Conservation (phyloP, 2,329 filamentous ascomycete species). For the Diplocarpon mali region DNA sequence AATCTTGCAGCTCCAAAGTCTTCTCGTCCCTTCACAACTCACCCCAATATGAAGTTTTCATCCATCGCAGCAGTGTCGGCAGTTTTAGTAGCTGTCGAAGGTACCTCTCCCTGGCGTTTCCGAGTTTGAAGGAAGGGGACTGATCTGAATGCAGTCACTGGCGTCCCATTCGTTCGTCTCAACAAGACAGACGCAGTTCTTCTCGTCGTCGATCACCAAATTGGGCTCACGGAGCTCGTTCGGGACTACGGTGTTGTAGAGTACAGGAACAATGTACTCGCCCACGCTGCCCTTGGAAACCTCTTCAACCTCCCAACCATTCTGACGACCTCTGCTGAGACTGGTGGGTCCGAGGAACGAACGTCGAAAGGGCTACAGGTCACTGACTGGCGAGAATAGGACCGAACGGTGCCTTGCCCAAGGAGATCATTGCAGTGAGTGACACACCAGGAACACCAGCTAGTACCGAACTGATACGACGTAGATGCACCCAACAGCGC, state of each 20-base stretch:
- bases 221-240: slow-evolving; percentile 46
- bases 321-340: slow-evolving; percentile 58
- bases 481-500: slow-evolving; percentile 49
- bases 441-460: too few species aligned
- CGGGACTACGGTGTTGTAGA: slow-evolving; percentile 56
- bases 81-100: slow-evolving; percentile 9
- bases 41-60: slow-evolving; percentile 21
- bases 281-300: slow-evolving; percentile 54
- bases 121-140: not conserved
- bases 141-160: slow-evolving; percentile 4
- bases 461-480: not conserved
- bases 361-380: not conserved
- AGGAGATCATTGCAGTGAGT: slow-evolving; percentile 47
- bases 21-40: not conserved
- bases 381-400: slow-evolving; percentile 30
- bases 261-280: slow-evolving; percentile 56
- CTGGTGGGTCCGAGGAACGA: slow-evolving; percentile 25
- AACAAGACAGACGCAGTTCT: slow-evolving; percentile 35
- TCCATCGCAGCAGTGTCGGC: slow-evolving; percentile 14
- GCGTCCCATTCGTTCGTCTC: slow-evolving; percentile 26
- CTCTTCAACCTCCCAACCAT: slow-evolving; percentile 59
- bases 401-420: slow-evolving; percentile 60
- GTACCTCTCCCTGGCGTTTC: not conserved
- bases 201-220: slow-evolving; percentile 48
- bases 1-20: slow-evolving; percentile 2